Conservation (phyloP, 306 rosid genomes). For the Oxytropis ochrocephala region DNA sequence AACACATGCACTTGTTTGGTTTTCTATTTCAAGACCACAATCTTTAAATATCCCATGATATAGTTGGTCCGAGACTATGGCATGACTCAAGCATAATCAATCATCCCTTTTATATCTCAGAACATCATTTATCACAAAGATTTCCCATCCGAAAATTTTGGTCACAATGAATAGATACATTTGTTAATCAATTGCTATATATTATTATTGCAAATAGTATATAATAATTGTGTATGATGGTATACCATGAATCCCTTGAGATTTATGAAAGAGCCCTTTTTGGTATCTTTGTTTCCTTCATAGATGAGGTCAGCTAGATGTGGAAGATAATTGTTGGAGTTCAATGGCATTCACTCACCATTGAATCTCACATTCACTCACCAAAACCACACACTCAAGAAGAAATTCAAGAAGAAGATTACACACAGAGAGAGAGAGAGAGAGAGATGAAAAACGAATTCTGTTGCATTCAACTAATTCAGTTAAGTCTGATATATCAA, state of each 20-base stretch:
- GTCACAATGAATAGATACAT: background rate
- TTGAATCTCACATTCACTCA: no score
- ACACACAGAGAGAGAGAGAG: no score
- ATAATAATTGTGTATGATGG: background rate
- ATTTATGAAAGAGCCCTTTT: conserved; percentile 30
- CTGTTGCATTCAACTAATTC: no score
- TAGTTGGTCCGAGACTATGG: conserved; percentile 43
- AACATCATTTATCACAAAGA: conserved; percentile 34
- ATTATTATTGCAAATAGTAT: background rate
- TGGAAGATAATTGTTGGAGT: conserved; percentile 64
- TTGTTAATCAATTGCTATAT: background rate
- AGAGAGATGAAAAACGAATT: no score
- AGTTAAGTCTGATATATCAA: no score
- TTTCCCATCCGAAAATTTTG: conserved; percentile 48
- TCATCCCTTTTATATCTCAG: conserved; percentile 38
- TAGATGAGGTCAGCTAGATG: conserved; percentile 59
- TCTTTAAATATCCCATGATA: conserved; percentile 16
- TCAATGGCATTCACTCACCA: no score
- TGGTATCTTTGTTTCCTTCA: conserved; percentile 32
- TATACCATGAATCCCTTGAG: conserved; percentile 61
- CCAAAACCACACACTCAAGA: no score
- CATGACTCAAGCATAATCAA: conserved; percentile 65
- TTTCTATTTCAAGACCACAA: conserved; percentile 19
- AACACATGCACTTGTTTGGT: conserved; percentile 28
- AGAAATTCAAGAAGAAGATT: no score